Base-by-base conservation (phyloP, 2,329 filamentous ascomycete genomes). In the Clarireedia hainanense region DNA sequence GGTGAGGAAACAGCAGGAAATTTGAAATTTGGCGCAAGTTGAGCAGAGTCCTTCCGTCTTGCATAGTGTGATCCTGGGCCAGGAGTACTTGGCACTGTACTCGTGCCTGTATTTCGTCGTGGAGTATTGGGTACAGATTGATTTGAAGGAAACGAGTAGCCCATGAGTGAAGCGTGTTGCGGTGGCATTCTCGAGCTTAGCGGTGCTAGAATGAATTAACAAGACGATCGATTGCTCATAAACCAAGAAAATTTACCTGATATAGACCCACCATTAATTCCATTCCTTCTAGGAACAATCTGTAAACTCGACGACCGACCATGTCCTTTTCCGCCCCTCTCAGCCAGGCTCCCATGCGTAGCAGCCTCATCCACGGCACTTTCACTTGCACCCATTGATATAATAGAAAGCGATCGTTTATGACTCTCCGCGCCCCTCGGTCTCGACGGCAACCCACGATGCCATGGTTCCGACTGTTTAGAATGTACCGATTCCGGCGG, bases 231-330 rank as follows among this genome's bases (percentile, higher is more conserved):
- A 4, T 9, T 15, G 20, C 27, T 50, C 47, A 30, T n/a, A n/a
- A n/a, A 47, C 34, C 17, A 30, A 47, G 37, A 50, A 43, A 26
- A 39, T 39, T 23, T 72, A 75, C 75, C 71, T 68, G 72, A 72
- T 57, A 65, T 58, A 43, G 68, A 67, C 23, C 68, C 72, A 53
- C 73, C 72, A 62, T 71, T 71, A 34, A 69, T 65, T 55, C 72
- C 71, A 56, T 70, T 67, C 58, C 71, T 71, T 59, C 76, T 76
- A 47, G 83, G 75, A 60, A 82, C 69, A 62, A 92, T 86, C 69
- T 95, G 91, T 58, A 95, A 73, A 74, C 91, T 96, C 24, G 89
- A 83, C 39, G 90, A 90, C 52, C 91, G 80, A 48, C 78, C 83
- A 74, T 96, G 91, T 4, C 85, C 81, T 63, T 83, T 82, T 17